Evolutionary conservation across 768 basidiomycete genomes (phyloP).

Genomic region (Lactarius deliciosus): DNA sequence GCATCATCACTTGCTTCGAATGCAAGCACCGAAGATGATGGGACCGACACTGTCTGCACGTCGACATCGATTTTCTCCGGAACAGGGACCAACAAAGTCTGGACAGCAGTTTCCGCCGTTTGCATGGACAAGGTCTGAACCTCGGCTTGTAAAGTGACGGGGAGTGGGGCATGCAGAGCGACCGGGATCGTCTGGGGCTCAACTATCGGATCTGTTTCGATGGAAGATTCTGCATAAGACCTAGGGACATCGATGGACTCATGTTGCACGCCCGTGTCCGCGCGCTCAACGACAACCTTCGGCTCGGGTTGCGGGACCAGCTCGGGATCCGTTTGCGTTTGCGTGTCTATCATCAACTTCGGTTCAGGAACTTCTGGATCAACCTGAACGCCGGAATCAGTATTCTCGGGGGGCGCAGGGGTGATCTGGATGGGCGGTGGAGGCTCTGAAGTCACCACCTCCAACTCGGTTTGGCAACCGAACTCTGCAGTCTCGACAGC

Average conservation of each 20-base stretch:
- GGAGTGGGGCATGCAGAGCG: slow-evolving; percentile 14
- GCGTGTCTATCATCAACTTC: slow-evolving; percentile 31
- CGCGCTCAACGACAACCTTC: slow-evolving; percentile 31
- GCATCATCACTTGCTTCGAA: slow-evolving; percentile 17
- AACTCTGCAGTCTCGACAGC: slow-evolving; percentile 54
- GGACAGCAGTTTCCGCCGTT: slow-evolving; percentile 39
- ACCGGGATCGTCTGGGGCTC: slow-evolving; percentile 28
- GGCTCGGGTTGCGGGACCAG: slow-evolving; percentile 16
- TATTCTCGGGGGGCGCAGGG: slow-evolving; percentile 33
- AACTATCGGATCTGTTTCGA: slow-evolving; percentile 32
- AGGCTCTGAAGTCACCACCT: slow-evolving; percentile 35
- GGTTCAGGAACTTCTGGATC: slow-evolving; percentile 30
- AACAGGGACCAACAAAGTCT: slow-evolving; percentile 31
- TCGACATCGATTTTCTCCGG: slow-evolving; percentile 27
- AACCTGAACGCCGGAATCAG: slow-evolving; percentile 39
- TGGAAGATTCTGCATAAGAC: slow-evolving; percentile 25
- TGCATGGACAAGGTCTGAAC: slow-evolving; percentile 40
- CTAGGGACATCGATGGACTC: slow-evolving; percentile 37
- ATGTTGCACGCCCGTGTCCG: slow-evolving; percentile 55
- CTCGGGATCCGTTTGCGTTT: slow-evolving; percentile 38
- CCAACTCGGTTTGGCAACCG: slow-evolving; percentile 64
- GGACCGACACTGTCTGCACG: slow-evolving; percentile 25
- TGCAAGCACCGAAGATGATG: slow-evolving; percentile 21
- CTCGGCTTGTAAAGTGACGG: slow-evolving; percentile 32
- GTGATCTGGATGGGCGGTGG: slow-evolving; percentile 34